phyloP scores from a whole-genome alignment of 2,329 filamentous ascomycete genomes.

The Fusarium tupiense region DNA sequence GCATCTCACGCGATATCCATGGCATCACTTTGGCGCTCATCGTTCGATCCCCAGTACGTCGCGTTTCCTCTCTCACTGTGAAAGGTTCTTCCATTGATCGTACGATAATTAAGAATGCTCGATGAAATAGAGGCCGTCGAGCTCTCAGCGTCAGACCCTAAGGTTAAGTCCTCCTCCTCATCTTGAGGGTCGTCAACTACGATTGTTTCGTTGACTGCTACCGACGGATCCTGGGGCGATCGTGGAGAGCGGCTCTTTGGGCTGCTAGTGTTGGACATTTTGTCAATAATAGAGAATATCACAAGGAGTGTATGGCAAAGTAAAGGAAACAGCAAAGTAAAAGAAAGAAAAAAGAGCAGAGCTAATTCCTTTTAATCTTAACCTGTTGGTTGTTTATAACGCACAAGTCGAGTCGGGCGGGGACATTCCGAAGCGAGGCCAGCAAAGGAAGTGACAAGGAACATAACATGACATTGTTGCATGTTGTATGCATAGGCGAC shows the following conservation, averaged over 20 bases:
- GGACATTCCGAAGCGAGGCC: background rate
- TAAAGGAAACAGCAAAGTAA: rapidly evolving
- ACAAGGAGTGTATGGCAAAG: rapidly evolving
- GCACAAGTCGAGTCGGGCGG: background rate
- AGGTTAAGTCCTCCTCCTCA: background rate
- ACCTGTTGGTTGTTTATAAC: rapidly evolving
- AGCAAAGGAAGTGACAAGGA: background rate
- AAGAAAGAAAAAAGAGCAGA: background rate
- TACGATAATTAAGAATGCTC: background rate
- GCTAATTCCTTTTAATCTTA: rapidly evolving
- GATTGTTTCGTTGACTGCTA: background rate
- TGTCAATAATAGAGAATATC: rapidly evolving
- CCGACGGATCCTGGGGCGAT: background rate
- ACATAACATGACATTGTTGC: background rate
- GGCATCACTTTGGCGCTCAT: background rate
- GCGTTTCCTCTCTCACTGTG: background rate
- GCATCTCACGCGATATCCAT: background rate
- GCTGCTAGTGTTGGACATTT: background rate
- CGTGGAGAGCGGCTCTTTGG: background rate
- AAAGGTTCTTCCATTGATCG: background rate
- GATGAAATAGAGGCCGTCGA: background rate
- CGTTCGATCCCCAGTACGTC: background rate
- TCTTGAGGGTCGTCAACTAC: background rate
- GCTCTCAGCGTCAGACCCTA: background rate
- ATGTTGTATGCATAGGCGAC: background rate